Base-by-base conservation (phyloP, 352 stramenopile species). In the Globisporangium acanthophoron region DNA sequence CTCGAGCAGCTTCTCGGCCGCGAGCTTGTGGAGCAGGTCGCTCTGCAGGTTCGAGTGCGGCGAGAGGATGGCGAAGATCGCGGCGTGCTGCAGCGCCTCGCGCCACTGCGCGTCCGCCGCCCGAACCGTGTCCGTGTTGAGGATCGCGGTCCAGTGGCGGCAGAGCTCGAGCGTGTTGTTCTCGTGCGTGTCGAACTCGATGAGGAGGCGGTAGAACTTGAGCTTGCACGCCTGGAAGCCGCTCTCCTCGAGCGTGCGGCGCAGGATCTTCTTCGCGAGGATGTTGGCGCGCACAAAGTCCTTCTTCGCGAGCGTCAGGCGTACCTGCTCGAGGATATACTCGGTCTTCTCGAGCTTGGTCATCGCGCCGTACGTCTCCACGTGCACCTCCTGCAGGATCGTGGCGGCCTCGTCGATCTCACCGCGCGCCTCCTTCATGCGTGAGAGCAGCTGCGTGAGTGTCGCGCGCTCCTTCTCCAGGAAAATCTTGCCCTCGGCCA, bases 331-430 rank as follows among this genome's bases (percentile, higher is more conserved):
- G 37, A 99, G 74, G 65, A 99, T 99, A 74, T 98, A 99, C 73
- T 99, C 96, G 13, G 97, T 90, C 76, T 99, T 99, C 73, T 99
- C 96, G 35, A 97, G 78, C 78, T 98, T 99, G 31, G 92, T 98
- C 70, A 99, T 92, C n/a, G 92, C 93, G 43, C 96, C 97, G 72
- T 98, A 99, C 11, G 97, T 99, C 81, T 99, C 97, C 0, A 99
- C 84, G 53, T 98, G 94, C 53, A 99, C 96, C 65, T 99, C 96
- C 73, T 99, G 97, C 21, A 99, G 73, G 41, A 98, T 95, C 46
- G 96, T 95, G 7, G 93, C 92, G 5, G 97, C 97, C 46, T 85
- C 80, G 51, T 87, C 83, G 47, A 99, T 90, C 68, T 98, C 85
- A 6, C 96, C 96, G 21, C 90, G 77, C 47, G 80, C 71, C 66